Base-by-base conservation (phyloP, 2,329 filamentous ascomycete genomes). In the Epichloe typhina region DNA sequence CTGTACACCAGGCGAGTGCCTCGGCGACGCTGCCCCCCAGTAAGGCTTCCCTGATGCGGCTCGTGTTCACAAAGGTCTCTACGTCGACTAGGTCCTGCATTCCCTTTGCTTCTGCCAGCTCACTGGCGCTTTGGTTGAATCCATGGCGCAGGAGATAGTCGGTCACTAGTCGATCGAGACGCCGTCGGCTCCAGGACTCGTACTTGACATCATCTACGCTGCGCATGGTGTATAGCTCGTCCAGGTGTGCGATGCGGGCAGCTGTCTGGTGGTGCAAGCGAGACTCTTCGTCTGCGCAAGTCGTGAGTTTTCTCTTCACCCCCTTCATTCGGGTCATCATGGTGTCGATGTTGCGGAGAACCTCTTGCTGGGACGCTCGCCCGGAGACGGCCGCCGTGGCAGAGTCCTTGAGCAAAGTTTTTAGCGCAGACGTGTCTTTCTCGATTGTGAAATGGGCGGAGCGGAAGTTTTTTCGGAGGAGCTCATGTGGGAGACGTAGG, bases 131-230 rank as follows among this genome's bases (percentile, higher is more conserved):
- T 21, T 85, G 79, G 17, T 79, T 79, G 62, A 91, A 95, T 3
- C 91, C 91, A 54, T 84, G 83, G 8, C 93, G 79, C 46, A 97
- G 71, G 57, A 98, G 75, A 66, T 96, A 95, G 64, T 98, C 93
- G n/a, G 95, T 86, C 46, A 98, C 69, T 52, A 97, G 70, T 17
- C 93, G 76, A 66, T 95, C 86, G 43, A 98, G 73, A 21, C 93
- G 76, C 39, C 80, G 80, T 50, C 87, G 80, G 54, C 85, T 88
- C 93, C 93, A 98, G 52, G 79, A 74, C 62, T 97, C 91, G 69
- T 97, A 98, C 62, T 88, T 88, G 58, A 95, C 88, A 64, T 98
- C 93, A 49, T 88, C 86, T 54, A 96, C 74, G 54, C 81, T 86
- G 52, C 84, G 79, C 59, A 97, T 87, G 43, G 77, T 69, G 65